phyloP scores from a whole-genome alignment of 2,329 filamentous ascomycete species.

The Cordyceps javanica region DNA sequence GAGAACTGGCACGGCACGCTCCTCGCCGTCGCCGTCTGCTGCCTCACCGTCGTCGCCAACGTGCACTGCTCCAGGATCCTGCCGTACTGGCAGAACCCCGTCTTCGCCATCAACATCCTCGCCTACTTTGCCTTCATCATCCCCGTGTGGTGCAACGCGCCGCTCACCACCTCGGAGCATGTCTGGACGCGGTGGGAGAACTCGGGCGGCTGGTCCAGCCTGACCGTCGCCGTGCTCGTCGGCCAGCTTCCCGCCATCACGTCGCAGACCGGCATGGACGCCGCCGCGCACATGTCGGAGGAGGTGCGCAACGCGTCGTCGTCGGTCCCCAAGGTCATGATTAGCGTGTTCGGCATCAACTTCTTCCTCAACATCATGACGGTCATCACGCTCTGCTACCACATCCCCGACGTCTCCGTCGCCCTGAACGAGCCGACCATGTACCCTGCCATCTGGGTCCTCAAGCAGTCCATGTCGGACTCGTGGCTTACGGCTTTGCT shows the following conservation, averaged over 20 bases:
- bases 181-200: conserved; percentile 16
- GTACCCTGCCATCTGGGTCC: conserved; percentile 13
- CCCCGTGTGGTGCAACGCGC: conserved; percentile 16
- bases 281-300: conserved; percentile 15
- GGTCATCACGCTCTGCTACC: conserved; percentile 12
- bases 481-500: conserved; percentile 12
- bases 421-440: conserved; percentile 11
- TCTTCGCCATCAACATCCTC: conserved; percentile 14
- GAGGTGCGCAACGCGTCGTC: conserved; percentile 15
- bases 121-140: conserved; percentile 14
- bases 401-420: conserved; percentile 11
- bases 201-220: conserved; percentile 14
- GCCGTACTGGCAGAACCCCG: conserved; percentile 14
- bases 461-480: conserved; percentile 12
- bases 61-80: conserved; percentile 11
- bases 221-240: conserved; percentile 13
- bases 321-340: conserved; percentile 14
- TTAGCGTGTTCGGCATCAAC: conserved; percentile 5
- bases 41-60: conserved; percentile 8
- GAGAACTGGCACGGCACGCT: conserved; percentile 14
- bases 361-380: conserved; percentile 5
- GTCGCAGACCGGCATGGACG: conserved; percentile 13
- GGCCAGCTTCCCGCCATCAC: conserved; percentile 14
- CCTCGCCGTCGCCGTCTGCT: conserved; percentile 11
- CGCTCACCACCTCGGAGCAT: conserved; percentile 6